Evolutionary conservation across 2,329 filamentous ascomycete genomes (phyloP).

Genomic region (Beauveria rudraprayagi): DNA sequence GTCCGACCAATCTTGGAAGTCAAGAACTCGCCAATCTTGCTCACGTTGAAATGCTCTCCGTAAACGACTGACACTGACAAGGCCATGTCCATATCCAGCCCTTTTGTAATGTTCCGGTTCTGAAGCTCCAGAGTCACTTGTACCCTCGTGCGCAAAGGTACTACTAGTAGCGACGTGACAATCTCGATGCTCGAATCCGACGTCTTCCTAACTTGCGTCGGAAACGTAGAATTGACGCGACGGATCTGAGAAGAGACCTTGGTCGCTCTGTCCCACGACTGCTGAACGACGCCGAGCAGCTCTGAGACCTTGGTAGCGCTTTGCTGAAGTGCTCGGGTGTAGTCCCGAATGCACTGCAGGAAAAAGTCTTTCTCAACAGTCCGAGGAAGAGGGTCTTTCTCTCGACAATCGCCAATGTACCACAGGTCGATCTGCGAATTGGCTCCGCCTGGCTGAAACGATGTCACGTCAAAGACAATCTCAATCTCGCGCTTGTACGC

Average conservation of each 20-base stretch:
- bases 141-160: conserved; percentile 59
- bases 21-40: conserved; percentile 68
- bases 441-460: conserved; percentile 42
- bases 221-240: conserved; percentile 54
- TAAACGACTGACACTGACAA: conserved; percentile 59
- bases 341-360: conserved; percentile 61
- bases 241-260: conserved; percentile 52
- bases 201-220: conserved; percentile 54
- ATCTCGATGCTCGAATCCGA: conserved; percentile 59
- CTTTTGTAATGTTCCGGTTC: conserved; percentile 35
- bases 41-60: conserved; percentile 68
- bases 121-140: conserved; percentile 51
- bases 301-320: conserved; percentile 45
- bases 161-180: conserved; percentile 53
- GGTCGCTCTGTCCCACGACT: conserved; percentile 58
- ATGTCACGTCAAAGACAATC: conserved; percentile 59
- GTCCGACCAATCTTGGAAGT: conserved; percentile 41
- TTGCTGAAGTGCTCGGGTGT: conserved; percentile 55
- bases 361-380: conserved; percentile 68
- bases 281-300: conserved; percentile 52
- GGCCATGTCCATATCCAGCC: conserved; percentile 46
- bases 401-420: conserved; percentile 56
- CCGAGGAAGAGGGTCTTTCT: conserved; percentile 44
- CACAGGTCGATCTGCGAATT: conserved; percentile 58
- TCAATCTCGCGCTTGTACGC: conserved; percentile 65